Conservation (phyloP, 257 asterid species). For the Nicotiana sylvestris region DNA sequence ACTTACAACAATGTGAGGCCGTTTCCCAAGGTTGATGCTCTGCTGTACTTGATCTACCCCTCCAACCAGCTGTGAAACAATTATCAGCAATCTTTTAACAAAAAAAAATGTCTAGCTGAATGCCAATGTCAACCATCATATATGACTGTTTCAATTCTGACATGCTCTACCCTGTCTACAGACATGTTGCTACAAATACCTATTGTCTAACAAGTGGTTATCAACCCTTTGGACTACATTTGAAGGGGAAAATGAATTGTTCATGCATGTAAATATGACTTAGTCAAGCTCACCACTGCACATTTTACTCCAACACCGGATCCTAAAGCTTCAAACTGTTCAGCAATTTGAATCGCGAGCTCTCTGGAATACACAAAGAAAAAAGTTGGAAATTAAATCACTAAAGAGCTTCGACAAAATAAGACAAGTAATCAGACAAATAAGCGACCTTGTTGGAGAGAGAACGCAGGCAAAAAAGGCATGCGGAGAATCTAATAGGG, state of each 20-base stretch:
- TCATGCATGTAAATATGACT: neutral
- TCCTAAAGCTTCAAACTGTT: conserved; percentile 88
- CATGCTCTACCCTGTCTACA: neutral
- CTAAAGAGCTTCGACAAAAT: neutral
- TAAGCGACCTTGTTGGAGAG: conserved; percentile 54
- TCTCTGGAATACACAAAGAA: conserved; percentile 37
- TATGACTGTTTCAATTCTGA: neutral
- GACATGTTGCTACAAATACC: neutral
- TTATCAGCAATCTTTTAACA: neutral
- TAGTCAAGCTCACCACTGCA: conserved; percentile 48
- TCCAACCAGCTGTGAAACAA: conserved; percentile 70
- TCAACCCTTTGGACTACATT: neutral
- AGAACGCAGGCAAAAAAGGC: conserved; percentile 83
- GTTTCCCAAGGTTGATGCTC: conserved; percentile 64
- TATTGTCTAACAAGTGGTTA: neutral
- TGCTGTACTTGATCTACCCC: conserved; percentile 70
- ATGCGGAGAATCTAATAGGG: conserved; percentile 64
- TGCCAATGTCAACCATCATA: neutral
- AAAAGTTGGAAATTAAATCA: neutral
- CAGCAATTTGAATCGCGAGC: conserved; percentile 77
- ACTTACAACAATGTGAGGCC: conserved; percentile 87
- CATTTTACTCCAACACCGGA: conserved; percentile 65
- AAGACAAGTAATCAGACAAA: neutral
- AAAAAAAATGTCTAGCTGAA: neutral
- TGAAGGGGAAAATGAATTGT: neutral